Evolutionary conservation across 75 land plant genomes (phyloP), one percentile per base, ranked within the genome.

Genomic region (Adiantum capillusveneris): DNA sequence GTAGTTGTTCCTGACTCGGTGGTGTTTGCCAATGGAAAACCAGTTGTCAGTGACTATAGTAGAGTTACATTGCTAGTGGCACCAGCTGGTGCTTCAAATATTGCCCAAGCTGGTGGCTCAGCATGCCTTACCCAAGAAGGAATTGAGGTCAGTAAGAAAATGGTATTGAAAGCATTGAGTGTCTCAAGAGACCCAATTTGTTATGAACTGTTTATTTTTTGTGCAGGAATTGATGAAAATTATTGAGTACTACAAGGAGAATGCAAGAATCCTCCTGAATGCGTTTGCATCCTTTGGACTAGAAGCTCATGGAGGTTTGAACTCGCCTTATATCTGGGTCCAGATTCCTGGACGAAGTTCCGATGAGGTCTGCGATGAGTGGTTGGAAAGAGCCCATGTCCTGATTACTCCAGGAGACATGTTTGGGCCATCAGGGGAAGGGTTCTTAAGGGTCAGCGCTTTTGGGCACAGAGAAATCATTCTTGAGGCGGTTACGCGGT

Each of bases 311-410:
- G 75, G 75, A 46, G 75, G 75, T 27, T 30, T 34, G 63, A 72
- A 72, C 43, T 71, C 75, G 7, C 75, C 75, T 27, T 72, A 72
- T 55, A 63, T 65, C 5, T 72, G 75, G 75, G 70, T 72, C 29
- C 62, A 72, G 22, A 49, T 72, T 46, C 70, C 75, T 21, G 75
- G 75, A 0, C n/a, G 55, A 31, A 59, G 64, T 45, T 72, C 75
- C 6, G 59, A 69, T 60, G 75, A 65, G 17, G 63, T 72, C 17
- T 72, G 65, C 44, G 26, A 70, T 21, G 75, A 72, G 25, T 59
- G 65, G 20, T 56, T 72, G 64, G 70, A 72, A 44, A 52, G 65
- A 27, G 37, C 60, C 31, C 54, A 72, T 27, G 50, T 72, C 29
- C 71, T 72, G 13, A 65, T 70, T 30, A 65, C 70, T 11, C 75